Base-by-base conservation (phyloP, 192 early-diverging fungal genomes). In the Coemansia asiatica region DNA sequence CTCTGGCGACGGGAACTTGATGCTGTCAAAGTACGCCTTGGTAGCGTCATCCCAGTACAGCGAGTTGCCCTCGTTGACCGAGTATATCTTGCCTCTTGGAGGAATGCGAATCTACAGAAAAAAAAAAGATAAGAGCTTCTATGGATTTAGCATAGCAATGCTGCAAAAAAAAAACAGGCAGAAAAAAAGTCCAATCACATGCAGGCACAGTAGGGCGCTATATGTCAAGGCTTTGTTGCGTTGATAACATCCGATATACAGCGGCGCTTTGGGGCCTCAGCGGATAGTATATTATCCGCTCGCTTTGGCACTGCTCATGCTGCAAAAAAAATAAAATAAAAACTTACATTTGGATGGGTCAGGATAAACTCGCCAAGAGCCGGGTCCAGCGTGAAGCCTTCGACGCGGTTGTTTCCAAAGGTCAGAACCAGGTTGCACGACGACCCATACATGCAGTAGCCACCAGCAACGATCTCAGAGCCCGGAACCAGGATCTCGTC, bases 371-470 rank as follows among this genome's bases (percentile, higher is more conserved):
- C 95, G 56, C 97, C 97, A 55, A 97, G 91, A 51, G 93, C 90
- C 25, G 94, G 92, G 79, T 98, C 96, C 46, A 98, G 89, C 36
- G 96, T 98, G 71, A 93, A 98, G 60, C 96, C 96, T 75, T 97
- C 92, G 55, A 96, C 94, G 65, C 69, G 58, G 67, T 87, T 87
- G 70, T 87, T 84, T 58, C 90, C 91, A 61, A 92, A 85, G 59
- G 96, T 84, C 67, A 92, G 73, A 29, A 92, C 82, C 76, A 92
- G 77, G 63, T 90, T 89, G 71, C 87, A 89, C 70, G 89, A 96
- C 56, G 89, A 91, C 49, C 96, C 96, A 77, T 98, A 98, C 87
- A 97, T 95, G 83, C 95, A 97, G 87, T 98, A 98, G 29, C 96
- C 92, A 40, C 93, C 93, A 38, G 90, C 90, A 35, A 97, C 86